Base-by-base conservation (phyloP, 2,329 filamentous ascomycete genomes). In the Apiospora koreana region DNA sequence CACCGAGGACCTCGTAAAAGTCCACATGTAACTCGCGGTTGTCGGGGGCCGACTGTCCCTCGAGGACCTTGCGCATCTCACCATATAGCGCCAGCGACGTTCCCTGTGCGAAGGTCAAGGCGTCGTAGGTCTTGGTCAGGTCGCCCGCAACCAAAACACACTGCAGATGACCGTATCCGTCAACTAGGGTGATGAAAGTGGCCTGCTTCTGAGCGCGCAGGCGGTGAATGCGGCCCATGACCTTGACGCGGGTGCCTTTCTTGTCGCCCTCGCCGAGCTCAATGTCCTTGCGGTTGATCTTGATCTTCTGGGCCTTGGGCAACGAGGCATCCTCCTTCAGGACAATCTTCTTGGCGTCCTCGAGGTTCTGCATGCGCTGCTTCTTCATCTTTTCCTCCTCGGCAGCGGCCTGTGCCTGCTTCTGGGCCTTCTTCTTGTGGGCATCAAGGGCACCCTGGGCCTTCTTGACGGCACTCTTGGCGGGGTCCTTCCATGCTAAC, bases 121-220 rank as follows among this genome's bases (percentile, higher is more conserved):
- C 93, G 78, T 97, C 94, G 84, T 97, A 97, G n/a, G 93, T 95
- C 86, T 94, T 94, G 75, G 94, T 92, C 76, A 98, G 87, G 73
- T 94, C 87, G 70, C 94, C 94, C 3, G 86, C 82, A 69, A 90
- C 88, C 75, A 98, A 85, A 72, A 97, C 88, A 78, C 94, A 95
- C 85, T 97, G 94, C 80, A 98, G 86, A 78, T 91, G 91, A 69
- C 93, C 93, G 77, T 95, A 93, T 71, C 95, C 95, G 79, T 97
- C 94, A 73, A 91, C 87, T 73, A 97, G 85, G n/a, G 92, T 95
- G 78, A 97, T 86, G 82, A 97, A 98, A 69, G 94, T 91, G 73
- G 94, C 89, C 78, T 93, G 91, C 83, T 95, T 96, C 83, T 97
- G 95, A 72, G 88, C 86, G 72, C 94, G 89, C 80, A 95, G 84